These are phyloP conservation scores for Gymnopilus dilepis DNA, from an alignment of 768 basidiomycete genomes.

Conservation along the genomic window DNA sequence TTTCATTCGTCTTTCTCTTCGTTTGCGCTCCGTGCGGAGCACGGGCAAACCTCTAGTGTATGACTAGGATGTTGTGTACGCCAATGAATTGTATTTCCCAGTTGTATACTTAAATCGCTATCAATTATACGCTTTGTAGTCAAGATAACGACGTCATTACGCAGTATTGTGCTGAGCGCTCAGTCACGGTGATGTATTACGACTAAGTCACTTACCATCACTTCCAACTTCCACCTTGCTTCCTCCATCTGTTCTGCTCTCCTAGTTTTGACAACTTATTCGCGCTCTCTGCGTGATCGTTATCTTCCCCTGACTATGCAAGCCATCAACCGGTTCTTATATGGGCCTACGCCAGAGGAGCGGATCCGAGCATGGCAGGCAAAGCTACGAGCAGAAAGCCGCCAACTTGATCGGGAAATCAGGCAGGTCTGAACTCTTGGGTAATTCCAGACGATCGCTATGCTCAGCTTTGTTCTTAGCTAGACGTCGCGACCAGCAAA, in stretches of 20 bases:
- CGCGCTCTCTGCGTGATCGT: background rate
- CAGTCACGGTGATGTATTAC: background rate
- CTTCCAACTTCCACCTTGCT: background rate
- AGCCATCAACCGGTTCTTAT: slow-evolving; percentile 89
- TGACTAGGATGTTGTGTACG: background rate
- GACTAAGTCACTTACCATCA: slow-evolving; percentile 1
- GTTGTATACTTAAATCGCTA: too few species aligned
- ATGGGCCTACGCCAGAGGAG: slow-evolving; percentile 97
- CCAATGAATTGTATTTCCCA: background rate
- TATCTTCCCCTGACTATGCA: slow-evolving; percentile 56
- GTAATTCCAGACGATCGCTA: slow-evolving; percentile 21
- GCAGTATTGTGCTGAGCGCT: too few species aligned
- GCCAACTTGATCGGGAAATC: slow-evolving; percentile 91
- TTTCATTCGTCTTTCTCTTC: too few species aligned
- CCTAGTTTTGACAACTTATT: background rate
- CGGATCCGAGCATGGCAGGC: slow-evolving; percentile 89
- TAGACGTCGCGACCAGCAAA: slow-evolving; percentile 83
- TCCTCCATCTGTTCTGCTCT: background rate
- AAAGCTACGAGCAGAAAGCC: slow-evolving; percentile 81
- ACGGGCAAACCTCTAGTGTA: too few species aligned
- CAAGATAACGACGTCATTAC: background rate
- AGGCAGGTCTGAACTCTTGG: slow-evolving; percentile 72
- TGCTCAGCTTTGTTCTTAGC: slow-evolving; percentile 45
- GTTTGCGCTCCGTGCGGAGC: too few species aligned
- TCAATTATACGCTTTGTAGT: too few species aligned